These are phyloP conservation scores for Suhomyces sp. DNA, from an alignment of 805 yeast species.

Conservation along the genomic window DNA sequence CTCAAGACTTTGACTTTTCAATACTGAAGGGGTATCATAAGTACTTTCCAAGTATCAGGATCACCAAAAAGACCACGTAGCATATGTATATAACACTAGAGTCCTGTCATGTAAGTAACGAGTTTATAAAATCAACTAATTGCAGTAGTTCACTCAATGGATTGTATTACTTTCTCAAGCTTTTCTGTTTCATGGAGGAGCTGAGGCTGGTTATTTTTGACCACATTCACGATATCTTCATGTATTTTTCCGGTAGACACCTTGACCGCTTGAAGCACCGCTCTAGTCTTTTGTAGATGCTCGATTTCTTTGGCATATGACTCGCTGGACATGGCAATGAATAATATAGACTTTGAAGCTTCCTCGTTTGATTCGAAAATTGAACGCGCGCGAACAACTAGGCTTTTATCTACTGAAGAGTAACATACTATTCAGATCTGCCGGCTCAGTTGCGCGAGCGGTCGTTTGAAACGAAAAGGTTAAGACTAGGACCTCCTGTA, in stretches of 20 bases:
- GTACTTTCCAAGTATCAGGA: conserved; percentile 23
- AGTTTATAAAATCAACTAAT: background rate
- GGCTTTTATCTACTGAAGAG: too few species aligned
- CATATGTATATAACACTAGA: background rate
- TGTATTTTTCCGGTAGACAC: conserved; percentile 27
- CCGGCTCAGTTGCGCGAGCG: too few species aligned
- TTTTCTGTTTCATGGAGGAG: conserved; percentile 7
- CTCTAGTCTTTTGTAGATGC: conserved; percentile 25
- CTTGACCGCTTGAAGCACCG: conserved; percentile 28
- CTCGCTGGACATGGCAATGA: background rate
- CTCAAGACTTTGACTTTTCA: conserved; percentile 8
- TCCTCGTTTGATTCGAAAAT: too few species aligned
- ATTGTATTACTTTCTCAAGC: conserved; percentile 7
- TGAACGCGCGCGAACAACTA: too few species aligned
- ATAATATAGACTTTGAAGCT: background rate
- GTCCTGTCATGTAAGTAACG: background rate
- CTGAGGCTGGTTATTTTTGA: conserved; percentile 14
- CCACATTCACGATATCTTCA: conserved; percentile 22
- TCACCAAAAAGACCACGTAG: background rate
- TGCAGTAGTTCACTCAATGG: background rate
- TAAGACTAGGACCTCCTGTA: background rate
- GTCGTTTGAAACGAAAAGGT: too few species aligned
- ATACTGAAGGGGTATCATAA: conserved; percentile 18
- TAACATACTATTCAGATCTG: too few species aligned
- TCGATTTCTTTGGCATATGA: conserved; percentile 10